Conservation (phyloP, 805 yeast genomes). For the Wickerhamiella parazyma region DNA sequence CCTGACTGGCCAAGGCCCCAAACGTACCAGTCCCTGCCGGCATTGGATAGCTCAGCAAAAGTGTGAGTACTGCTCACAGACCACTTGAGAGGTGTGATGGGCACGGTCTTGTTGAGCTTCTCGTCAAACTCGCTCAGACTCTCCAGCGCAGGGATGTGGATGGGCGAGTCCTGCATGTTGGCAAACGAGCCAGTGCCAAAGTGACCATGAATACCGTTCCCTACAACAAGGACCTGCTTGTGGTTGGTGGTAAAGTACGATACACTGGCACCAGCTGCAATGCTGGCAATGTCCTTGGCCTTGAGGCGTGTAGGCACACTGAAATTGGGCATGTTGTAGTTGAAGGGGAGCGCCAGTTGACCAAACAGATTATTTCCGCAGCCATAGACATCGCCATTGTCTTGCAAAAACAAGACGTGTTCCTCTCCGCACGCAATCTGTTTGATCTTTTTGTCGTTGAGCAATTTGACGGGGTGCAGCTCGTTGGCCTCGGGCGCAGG, state of each 20-base stretch:
- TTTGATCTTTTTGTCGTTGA: constrained; percentile 40
- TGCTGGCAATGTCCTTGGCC: constrained; percentile 28
- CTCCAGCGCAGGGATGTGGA: constrained; percentile 37
- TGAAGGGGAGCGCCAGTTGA: constrained; percentile 63
- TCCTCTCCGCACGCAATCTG: constrained; percentile 59
- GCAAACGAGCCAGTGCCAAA: constrained; percentile 64
- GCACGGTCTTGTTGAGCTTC: constrained; percentile 27
- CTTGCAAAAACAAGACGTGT: constrained; percentile 61
- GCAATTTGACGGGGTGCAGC: constrained; percentile 41
- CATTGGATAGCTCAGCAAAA: constrained; percentile 44
- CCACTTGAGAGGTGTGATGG: constrained; percentile 39
- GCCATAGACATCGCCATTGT: constrained; percentile 56
- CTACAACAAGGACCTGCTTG: constrained; percentile 43
- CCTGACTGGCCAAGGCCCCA: constrained; percentile 83
- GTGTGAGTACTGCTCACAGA: constrained; percentile 54
- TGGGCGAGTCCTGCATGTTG: constrained; percentile 61
- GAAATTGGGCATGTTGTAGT: constrained; percentile 49
- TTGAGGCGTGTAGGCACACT: constrained; percentile 50
- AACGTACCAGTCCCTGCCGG: constrained; percentile 31
- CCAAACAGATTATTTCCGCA: constrained; percentile 82
- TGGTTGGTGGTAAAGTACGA: constrained; percentile 32
- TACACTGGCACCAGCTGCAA: constrained; percentile 62
- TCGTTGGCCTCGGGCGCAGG: constrained; percentile 36
- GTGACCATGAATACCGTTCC: constrained; percentile 77
- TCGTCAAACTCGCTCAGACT: constrained; percentile 46